These are phyloP conservation scores for Coniella vitis DNA, from an alignment of 2,329 filamentous ascomycete species.

Conservation along the genomic window DNA sequence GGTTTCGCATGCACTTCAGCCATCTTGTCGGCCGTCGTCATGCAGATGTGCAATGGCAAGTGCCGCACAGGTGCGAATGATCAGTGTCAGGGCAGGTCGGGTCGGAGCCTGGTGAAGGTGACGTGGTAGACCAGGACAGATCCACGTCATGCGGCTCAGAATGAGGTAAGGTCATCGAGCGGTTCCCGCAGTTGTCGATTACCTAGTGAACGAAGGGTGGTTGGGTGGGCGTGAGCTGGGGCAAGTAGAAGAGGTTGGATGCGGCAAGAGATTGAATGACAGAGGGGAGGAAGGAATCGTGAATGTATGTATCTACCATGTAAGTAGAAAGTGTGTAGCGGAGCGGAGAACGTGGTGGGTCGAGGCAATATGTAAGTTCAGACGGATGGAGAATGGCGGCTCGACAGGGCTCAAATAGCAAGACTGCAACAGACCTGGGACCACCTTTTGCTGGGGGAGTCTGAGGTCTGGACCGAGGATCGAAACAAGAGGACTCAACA, in stretches of 20 bases:
- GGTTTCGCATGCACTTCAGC: slow-evolving; percentile 22
- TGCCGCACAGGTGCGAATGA: background rate
- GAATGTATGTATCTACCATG: background rate
- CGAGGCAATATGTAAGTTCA: slow-evolving; percentile 5
- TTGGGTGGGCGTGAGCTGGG: background rate
- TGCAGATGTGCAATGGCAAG: background rate
- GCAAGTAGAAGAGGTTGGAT: slow-evolving; percentile 4
- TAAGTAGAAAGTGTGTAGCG: background rate
- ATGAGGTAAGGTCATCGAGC: slow-evolving; percentile 8
- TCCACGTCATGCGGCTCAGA: background rate
- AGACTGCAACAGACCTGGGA: slow-evolving; percentile 6
- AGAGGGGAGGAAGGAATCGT: no score
- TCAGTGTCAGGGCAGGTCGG: background rate
- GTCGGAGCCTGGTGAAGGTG: background rate
- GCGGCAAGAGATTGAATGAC: background rate
- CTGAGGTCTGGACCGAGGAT: slow-evolving; percentile 9
- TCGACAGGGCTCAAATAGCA: background rate
- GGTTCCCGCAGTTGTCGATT: background rate
- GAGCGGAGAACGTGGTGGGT: slow-evolving; percentile 4
- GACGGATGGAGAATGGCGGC: no score
- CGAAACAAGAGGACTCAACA: slow-evolving; percentile 10
- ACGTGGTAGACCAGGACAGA: background rate
- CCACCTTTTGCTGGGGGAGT: slow-evolving; percentile 4
- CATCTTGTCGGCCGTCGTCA: slow-evolving; percentile 14
- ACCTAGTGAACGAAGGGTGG: slow-evolving; percentile 11